These are phyloP conservation scores for Aquilaria malaccensis DNA, from an alignment of 345 rosid genomes.

Conservation along the genomic window DNA sequence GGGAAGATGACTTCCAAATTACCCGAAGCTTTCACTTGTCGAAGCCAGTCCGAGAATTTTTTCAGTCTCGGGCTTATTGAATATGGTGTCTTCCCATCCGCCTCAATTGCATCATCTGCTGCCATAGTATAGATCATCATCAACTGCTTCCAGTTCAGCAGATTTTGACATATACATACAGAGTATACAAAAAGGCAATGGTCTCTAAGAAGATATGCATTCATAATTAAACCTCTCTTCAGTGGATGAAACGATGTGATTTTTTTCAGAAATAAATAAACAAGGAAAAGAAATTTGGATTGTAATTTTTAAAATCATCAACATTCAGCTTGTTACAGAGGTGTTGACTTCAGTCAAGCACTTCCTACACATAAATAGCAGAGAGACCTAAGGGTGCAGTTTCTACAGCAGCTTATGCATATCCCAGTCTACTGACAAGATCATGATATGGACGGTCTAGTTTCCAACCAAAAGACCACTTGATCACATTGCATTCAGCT, in stretches of 20 bases:
- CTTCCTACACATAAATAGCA: not conserved
- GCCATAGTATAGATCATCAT: not conserved
- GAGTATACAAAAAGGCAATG: too few relatives aligned
- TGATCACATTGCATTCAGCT: too few relatives aligned
- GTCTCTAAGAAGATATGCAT: too few relatives aligned
- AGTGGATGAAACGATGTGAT: too few relatives aligned
- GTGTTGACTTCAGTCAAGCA: slow-evolving; percentile 4
- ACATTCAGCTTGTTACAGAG: too few relatives aligned
- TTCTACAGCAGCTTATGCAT: not conserved
- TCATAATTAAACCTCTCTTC: too few relatives aligned
- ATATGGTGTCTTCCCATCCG: slow-evolving; percentile 29
- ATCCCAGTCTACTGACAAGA: slow-evolving; percentile 5
- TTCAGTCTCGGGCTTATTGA: slow-evolving; percentile 45
- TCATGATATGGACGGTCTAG: not conserved
- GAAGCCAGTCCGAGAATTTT: slow-evolving; percentile 72
- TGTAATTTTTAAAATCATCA: too few relatives aligned
- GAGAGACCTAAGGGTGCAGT: not conserved
- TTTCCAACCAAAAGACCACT: too few relatives aligned
- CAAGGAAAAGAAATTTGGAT: too few relatives aligned
- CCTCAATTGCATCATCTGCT: slow-evolving; percentile 27
- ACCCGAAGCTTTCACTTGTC: slow-evolving; percentile 53
- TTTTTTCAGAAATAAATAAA: too few relatives aligned
- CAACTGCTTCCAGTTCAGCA: too few relatives aligned
- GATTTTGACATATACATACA: too few relatives aligned
- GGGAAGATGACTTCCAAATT: slow-evolving; percentile 64